Base-by-base conservation (phyloP, 352 stramenopile genomes). In the Phytopythium sindhum region DNA sequence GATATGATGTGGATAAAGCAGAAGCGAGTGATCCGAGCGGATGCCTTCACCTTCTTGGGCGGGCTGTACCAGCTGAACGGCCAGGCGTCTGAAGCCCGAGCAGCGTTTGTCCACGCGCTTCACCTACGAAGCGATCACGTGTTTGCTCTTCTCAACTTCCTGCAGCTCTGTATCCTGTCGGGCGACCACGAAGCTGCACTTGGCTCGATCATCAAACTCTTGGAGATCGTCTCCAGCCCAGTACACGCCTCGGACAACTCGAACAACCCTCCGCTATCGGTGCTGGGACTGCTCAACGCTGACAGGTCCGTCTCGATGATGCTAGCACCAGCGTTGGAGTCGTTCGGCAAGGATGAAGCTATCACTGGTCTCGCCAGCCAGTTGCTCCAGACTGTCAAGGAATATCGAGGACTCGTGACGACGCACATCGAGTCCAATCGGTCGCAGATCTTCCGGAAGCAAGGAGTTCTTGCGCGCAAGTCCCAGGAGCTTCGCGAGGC, bases 371-470 rank as follows among this genome's bases (percentile, higher is more conserved):
- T 64, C 2, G 69, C 62, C 1, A 26, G 28, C 4, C 64, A 80
- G 28, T 59, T 86, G 56, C 57, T 80, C 0, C 42, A 58, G 1
- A 51, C 74, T 0, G 52, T 86, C 5, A 76, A 76, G 33, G 73
- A 81, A 23, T 86, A 86, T 56, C 68, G 67, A 21, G 31, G 56
- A 11, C 31, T 82, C 15, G 51, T 86, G n/a, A 75, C 70, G 4
- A 57, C 70, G 2, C 71, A 84, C 29, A 79, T 84, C 35, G 66
- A 81, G 52, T 65, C 69, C 3, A 80, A 76, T 52, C 75, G 70
- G 15, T 47, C 66, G n/a, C 70, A 78, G 5, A 79, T 86, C n/a
- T 84, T 82, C 33, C 66, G 71, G 6, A 80, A 70, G 15, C 77
- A 86, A 51, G 75, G 73, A 2, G 41, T 63, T 6, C 68, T 86